Conservation (phyloP, 2,329 filamentous ascomycete species). For the Phyllosticta ampelicida region DNA sequence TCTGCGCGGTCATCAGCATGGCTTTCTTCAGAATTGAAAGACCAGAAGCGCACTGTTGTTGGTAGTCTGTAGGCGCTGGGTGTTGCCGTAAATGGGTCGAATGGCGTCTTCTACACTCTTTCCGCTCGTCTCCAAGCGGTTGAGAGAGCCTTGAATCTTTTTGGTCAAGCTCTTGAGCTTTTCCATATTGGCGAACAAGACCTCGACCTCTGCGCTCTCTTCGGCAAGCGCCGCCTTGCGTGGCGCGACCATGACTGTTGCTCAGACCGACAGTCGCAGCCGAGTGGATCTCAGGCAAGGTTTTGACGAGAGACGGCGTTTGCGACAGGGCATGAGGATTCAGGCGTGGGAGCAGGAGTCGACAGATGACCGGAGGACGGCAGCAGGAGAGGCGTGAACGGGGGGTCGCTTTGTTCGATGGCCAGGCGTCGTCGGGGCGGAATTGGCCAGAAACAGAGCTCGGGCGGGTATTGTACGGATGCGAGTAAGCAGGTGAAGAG, state of each 20-base stretch:
- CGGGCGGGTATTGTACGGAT: neutral
- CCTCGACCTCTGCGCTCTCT: conserved; percentile 58
- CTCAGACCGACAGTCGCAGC: conserved; percentile 13
- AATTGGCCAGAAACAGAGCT: neutral
- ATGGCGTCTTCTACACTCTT: conserved; percentile 87
- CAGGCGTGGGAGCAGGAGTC: conserved; percentile 2
- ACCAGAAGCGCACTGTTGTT: conserved; percentile 53
- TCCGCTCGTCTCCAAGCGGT: conserved; percentile 74
- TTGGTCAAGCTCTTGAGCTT: conserved; percentile 90
- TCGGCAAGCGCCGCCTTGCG: conserved; percentile 51
- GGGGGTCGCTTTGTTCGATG: conserved; percentile 10
- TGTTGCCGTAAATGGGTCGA: conserved; percentile 85
- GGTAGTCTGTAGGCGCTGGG: conserved; percentile 76
- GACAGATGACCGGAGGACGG: neutral
- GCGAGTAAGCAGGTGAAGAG: neutral
- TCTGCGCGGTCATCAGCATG: conserved; percentile 39
- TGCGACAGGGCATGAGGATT: neutral
- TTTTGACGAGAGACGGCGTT: neutral
- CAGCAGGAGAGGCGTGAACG: conserved; percentile 3
- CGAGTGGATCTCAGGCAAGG: neutral
- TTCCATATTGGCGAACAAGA: conserved; percentile 61
- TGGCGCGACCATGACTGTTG: conserved; percentile 40
- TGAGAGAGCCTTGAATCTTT: conserved; percentile 84
- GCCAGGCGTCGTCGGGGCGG: neutral
- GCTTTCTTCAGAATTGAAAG: neutral